Evolutionary conservation across 305 asterid genomes (phyloP).

Genomic region (Vinca major): DNA sequence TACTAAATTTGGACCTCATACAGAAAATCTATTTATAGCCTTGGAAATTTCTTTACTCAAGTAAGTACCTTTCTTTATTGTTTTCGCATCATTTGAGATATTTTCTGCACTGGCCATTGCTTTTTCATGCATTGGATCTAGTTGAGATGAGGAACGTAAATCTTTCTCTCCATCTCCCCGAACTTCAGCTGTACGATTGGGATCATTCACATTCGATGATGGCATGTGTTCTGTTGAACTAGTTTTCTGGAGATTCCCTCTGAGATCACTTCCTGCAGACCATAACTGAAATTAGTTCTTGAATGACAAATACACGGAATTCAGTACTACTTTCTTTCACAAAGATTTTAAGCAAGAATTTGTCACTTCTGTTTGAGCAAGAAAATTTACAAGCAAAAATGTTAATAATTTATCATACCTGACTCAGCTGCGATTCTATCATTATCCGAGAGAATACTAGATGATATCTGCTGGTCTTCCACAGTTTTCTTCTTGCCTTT

Average conservation of each 20-base stretch:
- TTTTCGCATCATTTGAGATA: conserved; percentile 3
- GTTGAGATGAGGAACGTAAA: conserved; percentile 1
- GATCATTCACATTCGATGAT: conserved; percentile 16
- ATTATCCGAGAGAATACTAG: conserved; percentile 36
- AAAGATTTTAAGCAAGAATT: not conserved
- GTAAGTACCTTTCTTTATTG: conserved; percentile 27
- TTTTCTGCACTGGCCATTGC: conserved; percentile 14
- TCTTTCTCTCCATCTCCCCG: conserved; percentile 15
- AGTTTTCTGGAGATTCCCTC: not conserved
- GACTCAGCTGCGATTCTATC: conserved; percentile 33
- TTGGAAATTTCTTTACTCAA: not conserved
- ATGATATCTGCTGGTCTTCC: conserved; percentile 34
- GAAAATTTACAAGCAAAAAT: too few species aligned
- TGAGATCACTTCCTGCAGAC: conserved; percentile 15
- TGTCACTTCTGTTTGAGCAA: not conserved
- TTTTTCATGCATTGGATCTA: conserved; percentile 13
- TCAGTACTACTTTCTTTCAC: not conserved
- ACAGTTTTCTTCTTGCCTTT: conserved; percentile 28
- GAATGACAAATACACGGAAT: not conserved
- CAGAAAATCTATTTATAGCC: not conserved
- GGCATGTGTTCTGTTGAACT: not conserved
- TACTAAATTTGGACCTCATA: not conserved
- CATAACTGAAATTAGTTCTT: conserved; percentile 9
- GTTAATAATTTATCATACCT: conserved; percentile 31
- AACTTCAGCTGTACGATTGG: conserved; percentile 14